Base-by-base conservation (phyloP, 768 basidiomycete genomes). In the Auricularia sp. region DNA sequence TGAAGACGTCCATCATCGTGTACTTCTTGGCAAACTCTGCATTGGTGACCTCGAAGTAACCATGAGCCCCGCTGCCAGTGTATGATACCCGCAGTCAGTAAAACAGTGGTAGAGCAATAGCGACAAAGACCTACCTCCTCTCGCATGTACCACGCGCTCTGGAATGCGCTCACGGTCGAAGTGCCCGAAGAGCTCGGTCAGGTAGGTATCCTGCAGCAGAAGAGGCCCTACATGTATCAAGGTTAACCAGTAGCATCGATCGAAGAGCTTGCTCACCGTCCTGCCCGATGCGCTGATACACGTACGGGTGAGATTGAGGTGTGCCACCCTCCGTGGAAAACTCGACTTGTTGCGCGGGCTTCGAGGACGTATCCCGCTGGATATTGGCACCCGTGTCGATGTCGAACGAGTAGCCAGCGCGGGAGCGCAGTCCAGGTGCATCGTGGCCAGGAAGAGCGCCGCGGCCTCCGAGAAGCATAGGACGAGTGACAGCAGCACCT, bases 121-220 rank as follows among this genome's bases (percentile, higher is more conserved):
- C 18, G 6, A 21, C 21, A 5, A 18, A 5, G 14, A 51, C 47
- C 7, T 1, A 45, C 65, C 63, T 14, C 68, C 69, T 18, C 69
- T 36, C 6, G 70, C 65, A 37, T 68, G 67, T 34, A 68, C 67
- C 7, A 59, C 56, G 29, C 56, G 56, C 34, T 59, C 56, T 5
- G 56, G 96, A 71, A 98, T 96, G 74, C 96, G 89, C 77, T 97
- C 94, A 66, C 92, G 87, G 75, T 92, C 91, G 71, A 95, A 94
- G 79, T 96, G 94, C 16, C 92, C 87, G 67, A 98, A 85, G 61
- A 89, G 24, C 56, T 59, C 56, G 7, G 56, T 59, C 24, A 59
- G 18, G 33, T 59, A 59, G 7, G 56, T 33, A 24, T 59, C 56
- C 56, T 59, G 56, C 24, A 59, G 24, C 24, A 59, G 24, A 5